Percentiles rank a stretch among this genome's conserved stretches.
These are phyloP conservation scores for Metschnikowia gruessii DNA, from an alignment of 805 yeast genomes.

Conservation along the genomic window DNA sequence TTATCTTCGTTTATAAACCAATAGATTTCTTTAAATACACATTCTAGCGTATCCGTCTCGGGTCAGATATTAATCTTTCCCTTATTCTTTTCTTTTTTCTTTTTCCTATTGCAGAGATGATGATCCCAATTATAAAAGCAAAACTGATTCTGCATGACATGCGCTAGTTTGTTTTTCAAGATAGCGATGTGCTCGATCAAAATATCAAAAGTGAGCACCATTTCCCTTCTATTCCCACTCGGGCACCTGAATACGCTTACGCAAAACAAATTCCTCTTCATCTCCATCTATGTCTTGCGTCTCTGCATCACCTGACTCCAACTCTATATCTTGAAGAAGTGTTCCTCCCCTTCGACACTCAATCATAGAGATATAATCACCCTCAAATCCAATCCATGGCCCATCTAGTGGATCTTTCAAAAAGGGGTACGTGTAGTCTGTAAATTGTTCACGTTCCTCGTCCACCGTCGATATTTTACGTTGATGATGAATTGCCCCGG, in stretches of 20 bases:
- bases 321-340: constrained; percentile 9
- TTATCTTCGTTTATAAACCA: no score
- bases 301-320: constrained; percentile 22
- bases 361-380: constrained; percentile 45
- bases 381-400: constrained; percentile 57
- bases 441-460: constrained; percentile 52
- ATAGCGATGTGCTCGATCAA: background rate
- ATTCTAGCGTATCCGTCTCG: no score
- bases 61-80: no score
- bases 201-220: background rate
- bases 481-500: constrained; percentile 15
- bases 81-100: no score
- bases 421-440: constrained; percentile 50
- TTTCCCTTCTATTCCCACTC: constrained; percentile 17
- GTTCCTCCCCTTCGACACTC: constrained; percentile 23
- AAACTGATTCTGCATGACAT: background rate
- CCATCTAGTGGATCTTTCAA: constrained; percentile 49
- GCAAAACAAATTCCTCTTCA: constrained; percentile 15
- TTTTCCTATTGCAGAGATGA: no score
- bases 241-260: constrained; percentile 18
- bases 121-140: no score
- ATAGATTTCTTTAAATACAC: no score
- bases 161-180: background rate
- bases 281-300: background rate
- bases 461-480: constrained; percentile 52